Evolutionary conservation across 2,329 filamentous ascomycete genomes (phyloP).

Genomic region (Colletotrichum plurivorum): DNA sequence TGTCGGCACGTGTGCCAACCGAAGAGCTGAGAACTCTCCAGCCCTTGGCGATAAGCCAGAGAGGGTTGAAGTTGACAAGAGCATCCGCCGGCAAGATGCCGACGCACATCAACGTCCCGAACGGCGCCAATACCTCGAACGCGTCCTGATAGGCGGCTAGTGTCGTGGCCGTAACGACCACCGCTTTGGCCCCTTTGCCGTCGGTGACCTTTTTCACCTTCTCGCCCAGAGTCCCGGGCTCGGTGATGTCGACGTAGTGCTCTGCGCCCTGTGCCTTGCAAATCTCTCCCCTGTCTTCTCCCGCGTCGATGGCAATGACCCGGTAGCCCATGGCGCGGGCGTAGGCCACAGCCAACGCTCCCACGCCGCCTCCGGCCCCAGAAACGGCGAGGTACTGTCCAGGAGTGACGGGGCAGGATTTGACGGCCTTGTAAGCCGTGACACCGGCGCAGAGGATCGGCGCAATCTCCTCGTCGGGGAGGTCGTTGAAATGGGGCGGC

Average conservation of each 20-base stretch:
- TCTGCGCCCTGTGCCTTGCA: conserved; percentile 53
- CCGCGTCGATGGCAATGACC: conserved; percentile 55
- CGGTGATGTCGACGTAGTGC: conserved; percentile 52
- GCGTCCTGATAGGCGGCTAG: conserved; percentile 52
- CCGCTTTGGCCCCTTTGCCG: conserved; percentile 45
- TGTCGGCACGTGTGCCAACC: conserved; percentile 55
- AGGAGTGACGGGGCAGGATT: conserved; percentile 47
- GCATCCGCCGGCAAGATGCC: conserved; percentile 49
- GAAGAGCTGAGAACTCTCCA: conserved; percentile 52
- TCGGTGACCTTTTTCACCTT: conserved; percentile 45
- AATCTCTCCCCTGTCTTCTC: conserved; percentile 47
- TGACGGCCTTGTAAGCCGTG: conserved; percentile 59
- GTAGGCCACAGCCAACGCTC: conserved; percentile 54
- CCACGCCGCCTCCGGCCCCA: conserved; percentile 58
- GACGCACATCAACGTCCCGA: conserved; percentile 57
- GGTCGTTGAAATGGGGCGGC: conserved; percentile 46
- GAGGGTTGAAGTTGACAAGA: conserved; percentile 49
- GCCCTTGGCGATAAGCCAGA: conserved; percentile 52
- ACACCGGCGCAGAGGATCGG: conserved; percentile 60
- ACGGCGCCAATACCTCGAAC: conserved; percentile 52
- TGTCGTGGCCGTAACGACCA: conserved; percentile 50
- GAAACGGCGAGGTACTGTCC: conserved; percentile 55
- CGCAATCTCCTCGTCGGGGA: conserved; percentile 53
- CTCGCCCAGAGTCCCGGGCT: conserved; percentile 42
- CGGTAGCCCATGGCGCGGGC: conserved; percentile 59